A percentile compares a stretch with the other conserved stretches of the same genome.
phyloP scores from a whole-genome alignment of 176 grass and related monocot species.

The Bromus sterilis region DNA sequence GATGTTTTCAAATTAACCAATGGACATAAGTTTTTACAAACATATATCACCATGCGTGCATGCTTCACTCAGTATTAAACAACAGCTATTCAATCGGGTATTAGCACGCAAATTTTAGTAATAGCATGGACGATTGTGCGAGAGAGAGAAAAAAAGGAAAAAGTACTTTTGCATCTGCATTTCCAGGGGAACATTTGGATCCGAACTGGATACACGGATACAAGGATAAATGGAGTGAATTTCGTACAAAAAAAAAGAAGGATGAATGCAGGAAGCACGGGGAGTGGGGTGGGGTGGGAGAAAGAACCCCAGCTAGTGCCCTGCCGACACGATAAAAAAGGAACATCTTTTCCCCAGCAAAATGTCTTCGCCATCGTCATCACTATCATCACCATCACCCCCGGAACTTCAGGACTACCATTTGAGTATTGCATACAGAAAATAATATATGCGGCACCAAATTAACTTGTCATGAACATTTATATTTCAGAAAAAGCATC shows the following conservation, averaged over 20 bases:
- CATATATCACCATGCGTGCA: not conserved
- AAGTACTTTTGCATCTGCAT: not conserved
- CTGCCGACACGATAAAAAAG: conserved; percentile 22
- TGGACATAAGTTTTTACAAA: not conserved
- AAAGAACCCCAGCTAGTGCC: not conserved
- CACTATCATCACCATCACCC: not conserved
- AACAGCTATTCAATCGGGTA: no score
- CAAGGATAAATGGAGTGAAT: not conserved
- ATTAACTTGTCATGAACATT: not conserved
- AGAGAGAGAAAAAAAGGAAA: not conserved
- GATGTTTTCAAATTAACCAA: no score
- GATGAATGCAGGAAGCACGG: no score
- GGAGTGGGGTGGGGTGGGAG: conserved; percentile 5
- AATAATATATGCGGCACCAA: not conserved
- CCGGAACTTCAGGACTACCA: no score
- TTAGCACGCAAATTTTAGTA: not conserved
- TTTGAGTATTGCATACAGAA: no score
- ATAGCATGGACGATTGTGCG: not conserved
- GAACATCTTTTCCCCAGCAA: not conserved
- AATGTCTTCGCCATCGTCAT: not conserved
- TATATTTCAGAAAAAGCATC: not conserved
- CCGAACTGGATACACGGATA: not conserved
- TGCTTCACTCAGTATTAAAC: no score
- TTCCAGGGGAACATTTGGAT: not conserved
- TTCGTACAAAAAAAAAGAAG: no score